Base-by-base conservation (phyloP, 495 filamentous ascomycete genomes). In the Lindgomyces ingoldianus region DNA sequence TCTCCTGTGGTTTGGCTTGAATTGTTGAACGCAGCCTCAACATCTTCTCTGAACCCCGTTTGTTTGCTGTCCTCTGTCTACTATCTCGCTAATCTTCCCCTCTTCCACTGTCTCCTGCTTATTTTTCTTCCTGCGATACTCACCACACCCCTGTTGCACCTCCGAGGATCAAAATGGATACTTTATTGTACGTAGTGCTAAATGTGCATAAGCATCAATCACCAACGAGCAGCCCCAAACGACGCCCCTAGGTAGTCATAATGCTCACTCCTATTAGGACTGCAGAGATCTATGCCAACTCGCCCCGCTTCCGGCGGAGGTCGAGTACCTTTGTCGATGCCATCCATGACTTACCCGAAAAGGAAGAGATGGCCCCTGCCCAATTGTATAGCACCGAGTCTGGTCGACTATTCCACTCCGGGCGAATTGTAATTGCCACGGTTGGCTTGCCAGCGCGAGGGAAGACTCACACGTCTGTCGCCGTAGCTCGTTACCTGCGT, bases 351-450 rank as follows among this genome's bases (percentile, higher is more conserved):
- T 81, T 96, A 57, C 85, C 90, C 1, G 85, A 90, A 68, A 91
- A 90, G 65, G 85, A 86, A 54, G 87, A 91, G 59, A 85, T 95
- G 78, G 95, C 95, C 2, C 95, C 95, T 16, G 95, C 95, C 60
- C 95, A 99, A 78, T 81, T 99, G 24, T 99, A 99, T 75, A 96
- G 91, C 74, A 99, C 95, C 19, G 93, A 96, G 81, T 97, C 93
- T 36, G 95, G 95, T 51, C 84, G 93, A 21, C 85, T 99, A 24
- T 99, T 98, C 73, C 95, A 99, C 75, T 96, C 94, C 6, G 95
- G 95, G 45, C 85, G 93, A 30, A 98, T 99, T 67, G 92, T 91
- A 41, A 98, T 99, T 60, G 93, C 93, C 54, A 96, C 96, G 67
- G 95, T 98, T 71, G 95, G 95, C 54, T 83, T 96, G 44, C 95